Evolutionary conservation across 257 asterid species (phyloP), one percentile per base, ranked within the genome.

Genomic region (Primulina eburnea): DNA sequence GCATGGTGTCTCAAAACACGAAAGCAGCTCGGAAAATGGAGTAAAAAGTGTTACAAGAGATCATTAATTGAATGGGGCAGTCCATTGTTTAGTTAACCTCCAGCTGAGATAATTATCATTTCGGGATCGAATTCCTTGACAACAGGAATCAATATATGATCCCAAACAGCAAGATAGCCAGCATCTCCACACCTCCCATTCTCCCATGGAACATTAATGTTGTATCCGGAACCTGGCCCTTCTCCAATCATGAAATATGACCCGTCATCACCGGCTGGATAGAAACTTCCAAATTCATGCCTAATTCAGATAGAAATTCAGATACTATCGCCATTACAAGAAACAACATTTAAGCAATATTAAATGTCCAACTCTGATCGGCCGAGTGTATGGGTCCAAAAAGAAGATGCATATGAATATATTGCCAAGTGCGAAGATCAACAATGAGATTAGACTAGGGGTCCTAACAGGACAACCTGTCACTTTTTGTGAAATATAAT

Each of bases 201-300:
- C 83, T 88, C 95, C 97, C 99, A 94, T 43, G 99, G 97, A 73
- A 94, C 97, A 73, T 94, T 94, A 70, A 94, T 91, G 74, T 94
- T 94, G 66, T 90, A 83, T 24, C 99, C 99, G 9, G 85, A 84
- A 72, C 97, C 96, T 11, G 84, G 74, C 16, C 84, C 99, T 66
- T 87, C 92, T 66, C 99, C 99, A 61, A 78, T 85, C 97, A 86
- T 90, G 74, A 79, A 57, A 81, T 83, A 73, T 8, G 96, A 90
- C n/a, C n/a, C 99, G 68, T 84, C 95, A 71, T 89, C 84, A 60
- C 92, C 88, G 65, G 80, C 40, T 32, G 97, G 99, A 82, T 89
- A 94, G 81, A 82, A 94, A 73, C 77, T 80, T 71, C 96, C 97
- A 72, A 53, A 80, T 58, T 94, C 96, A 47, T 86, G 84, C 88